Percentiles rank a stretch among this genome's conserved stretches.
These are phyloP conservation scores for Lepidopterella palustris DNA, from an alignment of 495 filamentous ascomycete genomes.

Conservation along the genomic window DNA sequence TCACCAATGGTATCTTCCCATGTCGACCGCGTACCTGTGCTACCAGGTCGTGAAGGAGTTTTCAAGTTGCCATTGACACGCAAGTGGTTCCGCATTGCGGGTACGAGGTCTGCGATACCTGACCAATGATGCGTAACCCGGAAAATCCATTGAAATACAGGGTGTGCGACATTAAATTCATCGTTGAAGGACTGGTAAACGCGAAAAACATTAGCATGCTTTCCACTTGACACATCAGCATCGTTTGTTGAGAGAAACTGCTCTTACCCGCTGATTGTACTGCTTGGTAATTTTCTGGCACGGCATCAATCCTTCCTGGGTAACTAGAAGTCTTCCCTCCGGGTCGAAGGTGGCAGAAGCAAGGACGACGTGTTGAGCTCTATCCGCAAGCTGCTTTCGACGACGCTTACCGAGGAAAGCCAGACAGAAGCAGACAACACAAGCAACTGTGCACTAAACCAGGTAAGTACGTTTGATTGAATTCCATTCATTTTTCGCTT, in stretches of 20 bases:
- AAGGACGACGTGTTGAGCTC: conserved; percentile 72
- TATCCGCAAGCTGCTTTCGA: conserved; percentile 49
- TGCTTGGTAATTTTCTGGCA: conserved; percentile 71
- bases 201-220: conserved; percentile 4
- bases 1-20: conserved; percentile 24
- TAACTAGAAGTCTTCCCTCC: conserved; percentile 70
- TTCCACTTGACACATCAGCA: not conserved
- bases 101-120: conserved; percentile 58
- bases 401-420: conserved; percentile 52
- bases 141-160: conserved; percentile 83
- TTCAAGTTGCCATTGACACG: conserved; percentile 13
- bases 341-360: conserved; percentile 70
- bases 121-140: conserved; percentile 71
- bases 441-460: conserved; percentile 53
- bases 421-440: conserved; percentile 50
- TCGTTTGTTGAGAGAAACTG: not conserved
- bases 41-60: not conserved
- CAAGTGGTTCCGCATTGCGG: conserved; percentile 57
- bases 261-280: conserved; percentile 59
- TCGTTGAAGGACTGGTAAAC: conserved; percentile 58
- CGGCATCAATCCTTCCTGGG: conserved; percentile 72
- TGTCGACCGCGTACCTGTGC: not conserved
- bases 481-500: conserved; percentile 1
- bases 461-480: not conserved
- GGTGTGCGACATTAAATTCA: conserved; percentile 66